Evolutionary conservation across 441 rosid genomes (phyloP).

Genomic region (Erysimum pusillum): DNA sequence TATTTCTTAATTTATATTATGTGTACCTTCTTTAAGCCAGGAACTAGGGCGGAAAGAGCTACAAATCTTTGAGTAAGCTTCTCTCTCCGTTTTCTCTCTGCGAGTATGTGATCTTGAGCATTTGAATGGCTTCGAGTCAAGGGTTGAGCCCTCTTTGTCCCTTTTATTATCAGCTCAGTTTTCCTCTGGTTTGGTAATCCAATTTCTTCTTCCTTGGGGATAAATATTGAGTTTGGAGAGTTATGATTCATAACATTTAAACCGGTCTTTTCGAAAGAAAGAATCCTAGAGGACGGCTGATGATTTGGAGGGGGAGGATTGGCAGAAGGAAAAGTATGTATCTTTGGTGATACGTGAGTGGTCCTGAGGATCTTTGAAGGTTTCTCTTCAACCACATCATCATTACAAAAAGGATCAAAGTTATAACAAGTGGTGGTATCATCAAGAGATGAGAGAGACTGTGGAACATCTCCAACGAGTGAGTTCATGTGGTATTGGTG

Average conservation of each 20-base stretch:
- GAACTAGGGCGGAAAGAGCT: constrained; percentile 82
- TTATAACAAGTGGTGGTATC: constrained; percentile 19
- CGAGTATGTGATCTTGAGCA: constrained; percentile 79
- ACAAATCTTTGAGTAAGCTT: constrained; percentile 86
- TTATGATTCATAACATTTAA: constrained; percentile 12
- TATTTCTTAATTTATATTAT: neutral
- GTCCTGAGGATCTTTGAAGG: constrained; percentile 37
- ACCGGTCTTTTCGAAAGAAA: constrained; percentile 40
- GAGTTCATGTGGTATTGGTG: constrained; percentile 43
- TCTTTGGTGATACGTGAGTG: constrained; percentile 22
- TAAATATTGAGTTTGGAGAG: constrained; percentile 29
- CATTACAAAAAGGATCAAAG: constrained; percentile 27
- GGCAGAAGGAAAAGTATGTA: constrained; percentile 9
- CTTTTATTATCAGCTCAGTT: constrained; percentile 3
- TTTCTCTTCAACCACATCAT: constrained; percentile 19
- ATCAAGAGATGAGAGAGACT: constrained; percentile 23
- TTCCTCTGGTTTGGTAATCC: neutral
- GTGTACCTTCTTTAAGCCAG: constrained; percentile 86
- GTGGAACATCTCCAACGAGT: constrained; percentile 42
- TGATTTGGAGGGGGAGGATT: constrained; percentile 5
- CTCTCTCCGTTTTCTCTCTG: constrained; percentile 88
- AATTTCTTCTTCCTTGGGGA: constrained; percentile 20
- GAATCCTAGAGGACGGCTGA: constrained; percentile 31
- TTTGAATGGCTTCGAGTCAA: constrained; percentile 32
- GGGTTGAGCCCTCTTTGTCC: constrained; percentile 31